phyloP scores from a whole-genome alignment of 441 rosid species.

The Pelargonium citronellum region DNA sequence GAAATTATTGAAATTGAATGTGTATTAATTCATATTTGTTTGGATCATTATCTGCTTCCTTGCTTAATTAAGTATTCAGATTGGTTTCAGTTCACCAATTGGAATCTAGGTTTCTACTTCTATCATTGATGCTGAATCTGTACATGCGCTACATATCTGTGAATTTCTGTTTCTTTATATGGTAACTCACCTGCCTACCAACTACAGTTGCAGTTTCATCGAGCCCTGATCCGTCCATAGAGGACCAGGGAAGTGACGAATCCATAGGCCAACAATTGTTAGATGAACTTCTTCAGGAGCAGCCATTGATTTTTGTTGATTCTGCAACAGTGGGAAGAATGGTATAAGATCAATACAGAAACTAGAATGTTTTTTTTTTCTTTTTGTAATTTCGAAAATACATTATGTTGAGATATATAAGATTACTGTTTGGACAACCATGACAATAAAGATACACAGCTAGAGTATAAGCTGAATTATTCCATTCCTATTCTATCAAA shows the following conservation, averaged over 20 bases:
- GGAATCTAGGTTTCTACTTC: constrained; percentile 4
- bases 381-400: too few species aligned
- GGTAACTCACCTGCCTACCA: constrained; percentile 6
- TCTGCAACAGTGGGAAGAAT: constrained; percentile 31
- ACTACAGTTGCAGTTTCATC: constrained; percentile 25
- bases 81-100: too few species aligned
- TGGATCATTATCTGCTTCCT: too few species aligned
- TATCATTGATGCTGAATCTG: neutral
- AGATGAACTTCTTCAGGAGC: constrained; percentile 34
- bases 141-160: neutral
- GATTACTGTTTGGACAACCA: too few species aligned
- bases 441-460: too few species aligned
- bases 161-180: constrained; percentile 8
- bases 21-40: neutral
- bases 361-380: neutral
- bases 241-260: constrained; percentile 27
- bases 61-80: too few species aligned
- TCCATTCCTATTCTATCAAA: too few species aligned
- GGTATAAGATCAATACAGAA: constrained; percentile 22
- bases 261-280: constrained; percentile 23
- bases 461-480: too few species aligned
- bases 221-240: constrained; percentile 23
- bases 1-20: neutral
- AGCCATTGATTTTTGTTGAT: constrained; percentile 27
- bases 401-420: too few species aligned